These are phyloP conservation scores for Smittium culicis DNA, from an alignment of 371 early-diverging fungal genomes.

Conservation along the genomic window DNA sequence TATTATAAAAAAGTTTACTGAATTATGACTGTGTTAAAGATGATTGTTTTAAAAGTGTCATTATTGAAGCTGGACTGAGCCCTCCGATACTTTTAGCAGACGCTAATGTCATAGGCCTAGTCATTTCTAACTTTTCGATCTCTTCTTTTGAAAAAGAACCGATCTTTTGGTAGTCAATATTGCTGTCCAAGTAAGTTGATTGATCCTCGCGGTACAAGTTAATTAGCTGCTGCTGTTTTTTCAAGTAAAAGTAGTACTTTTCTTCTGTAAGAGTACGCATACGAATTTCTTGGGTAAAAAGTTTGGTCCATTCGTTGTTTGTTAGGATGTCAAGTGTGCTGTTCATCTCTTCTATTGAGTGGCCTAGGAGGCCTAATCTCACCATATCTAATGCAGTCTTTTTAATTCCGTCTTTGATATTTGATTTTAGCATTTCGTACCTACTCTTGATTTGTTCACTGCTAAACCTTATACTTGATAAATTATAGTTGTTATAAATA, in stretches of 20 bases:
- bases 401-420: conserved; percentile 14
- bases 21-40: too few species aligned
- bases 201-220: conserved; percentile 51
- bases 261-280: conserved; percentile 35
- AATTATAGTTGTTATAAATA: background rate
- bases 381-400: conserved; percentile 31
- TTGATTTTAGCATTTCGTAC: background rate
- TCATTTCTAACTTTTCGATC: conserved; percentile 43
- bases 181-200: conserved; percentile 38
- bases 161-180: conserved; percentile 54
- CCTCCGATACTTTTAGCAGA: conserved; percentile 76
- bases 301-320: conserved; percentile 18
- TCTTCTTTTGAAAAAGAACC: conserved; percentile 56
- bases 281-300: conserved; percentile 18
- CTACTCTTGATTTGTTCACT: background rate
- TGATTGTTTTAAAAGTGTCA: conserved; percentile 51
- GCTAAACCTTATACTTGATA: background rate
- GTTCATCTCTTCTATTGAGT: conserved; percentile 12
- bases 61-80: conserved; percentile 59
- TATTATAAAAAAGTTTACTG: too few species aligned
- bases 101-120: conserved; percentile 65
- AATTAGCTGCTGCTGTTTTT: conserved; percentile 48
- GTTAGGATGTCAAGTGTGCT: conserved; percentile 15
- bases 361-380: conserved; percentile 20
- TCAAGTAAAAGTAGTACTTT: conserved; percentile 54